Evolutionary conservation across 441 rosid genomes (phyloP).

Genomic region (Isatis lusitanica): DNA sequence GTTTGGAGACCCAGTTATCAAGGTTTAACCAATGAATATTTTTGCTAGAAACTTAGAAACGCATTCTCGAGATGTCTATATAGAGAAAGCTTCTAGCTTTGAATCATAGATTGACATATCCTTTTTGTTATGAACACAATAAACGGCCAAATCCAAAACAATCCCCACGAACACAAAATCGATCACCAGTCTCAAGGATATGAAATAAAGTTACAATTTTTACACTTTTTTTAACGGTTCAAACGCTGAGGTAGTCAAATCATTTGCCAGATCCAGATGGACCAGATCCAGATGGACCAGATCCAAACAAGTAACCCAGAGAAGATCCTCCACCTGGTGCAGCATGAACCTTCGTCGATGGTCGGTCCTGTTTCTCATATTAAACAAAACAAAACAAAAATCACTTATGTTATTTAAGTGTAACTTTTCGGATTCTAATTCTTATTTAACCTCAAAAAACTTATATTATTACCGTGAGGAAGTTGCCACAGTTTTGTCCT

Average conservation of each 20-base stretch:
- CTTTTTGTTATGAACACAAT: not conserved
- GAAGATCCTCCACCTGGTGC: conserved; percentile 82
- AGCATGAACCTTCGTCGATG: conserved; percentile 72
- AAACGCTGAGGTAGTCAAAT: conserved; percentile 6
- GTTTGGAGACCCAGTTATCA: not conserved
- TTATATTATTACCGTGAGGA: conserved; percentile 55
- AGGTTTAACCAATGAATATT: not conserved
- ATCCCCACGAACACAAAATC: conserved; percentile 3
- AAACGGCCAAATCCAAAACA: conserved; percentile 5
- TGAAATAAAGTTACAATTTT: conserved; percentile 18
- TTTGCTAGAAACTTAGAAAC: not conserved
- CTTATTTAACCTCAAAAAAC: not conserved
- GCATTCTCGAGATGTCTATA: not conserved
- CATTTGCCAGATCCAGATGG: conserved; percentile 39
- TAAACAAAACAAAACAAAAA: not conserved
- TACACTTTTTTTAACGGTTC: not conserved
- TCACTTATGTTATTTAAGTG: not conserved
- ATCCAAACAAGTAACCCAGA: conserved; percentile 63
- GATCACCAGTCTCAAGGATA: conserved; percentile 17
- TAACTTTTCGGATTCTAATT: not conserved
- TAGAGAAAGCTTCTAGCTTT: conserved; percentile 19
- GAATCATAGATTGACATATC: not conserved
- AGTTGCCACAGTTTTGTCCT: conserved; percentile 84
- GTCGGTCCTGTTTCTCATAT: conserved; percentile 48
- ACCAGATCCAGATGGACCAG: conserved; percentile 43